These are phyloP conservation scores for Podospora fimiseda DNA, from an alignment of 495 filamentous ascomycete genomes.

Conservation along the genomic window DNA sequence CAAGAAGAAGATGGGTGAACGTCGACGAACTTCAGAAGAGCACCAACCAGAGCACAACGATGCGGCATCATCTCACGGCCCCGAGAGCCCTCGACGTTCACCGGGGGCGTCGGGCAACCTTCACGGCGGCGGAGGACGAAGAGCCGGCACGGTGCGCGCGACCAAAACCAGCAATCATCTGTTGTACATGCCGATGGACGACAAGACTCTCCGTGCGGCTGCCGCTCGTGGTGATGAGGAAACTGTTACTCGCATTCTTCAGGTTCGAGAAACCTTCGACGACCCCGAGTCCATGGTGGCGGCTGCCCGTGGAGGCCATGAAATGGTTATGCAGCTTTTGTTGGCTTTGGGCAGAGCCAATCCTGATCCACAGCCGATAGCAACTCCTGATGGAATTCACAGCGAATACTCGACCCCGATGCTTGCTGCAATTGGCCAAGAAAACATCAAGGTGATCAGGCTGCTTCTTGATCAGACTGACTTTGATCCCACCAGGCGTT, in stretches of 20 bases:
- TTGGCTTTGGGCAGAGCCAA: constrained; percentile 74
- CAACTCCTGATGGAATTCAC: constrained; percentile 21
- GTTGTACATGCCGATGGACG: constrained; percentile 50
- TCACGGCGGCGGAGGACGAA: constrained; percentile 29
- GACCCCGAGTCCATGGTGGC: constrained; percentile 82
- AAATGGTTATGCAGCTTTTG: constrained; percentile 75
- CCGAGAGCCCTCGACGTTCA: constrained; percentile 61
- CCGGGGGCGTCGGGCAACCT: constrained; percentile 40
- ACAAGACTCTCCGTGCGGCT: constrained; percentile 69
- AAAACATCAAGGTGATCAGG: constrained; percentile 73
- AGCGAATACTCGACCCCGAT: constrained; percentile 77
- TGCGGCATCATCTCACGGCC: constrained; percentile 59
- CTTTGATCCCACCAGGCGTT: constrained; percentile 71
- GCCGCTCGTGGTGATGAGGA: constrained; percentile 77
- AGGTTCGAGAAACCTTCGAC: constrained; percentile 59
- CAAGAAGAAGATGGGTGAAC: constrained; percentile 42
- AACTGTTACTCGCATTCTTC: constrained; percentile 71
- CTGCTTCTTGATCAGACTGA: constrained; percentile 69
- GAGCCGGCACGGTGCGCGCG: constrained; percentile 40
- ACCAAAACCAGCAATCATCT: constrained; percentile 51
- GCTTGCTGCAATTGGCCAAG: constrained; percentile 86
- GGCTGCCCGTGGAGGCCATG: constrained; percentile 88
- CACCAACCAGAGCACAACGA: constrained; percentile 48
- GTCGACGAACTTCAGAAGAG: constrained; percentile 60
- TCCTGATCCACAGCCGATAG: constrained; percentile 65